phyloP scores from a whole-genome alignment of 1,284 basidiomycete species.

The Peniophora sp. region DNA sequence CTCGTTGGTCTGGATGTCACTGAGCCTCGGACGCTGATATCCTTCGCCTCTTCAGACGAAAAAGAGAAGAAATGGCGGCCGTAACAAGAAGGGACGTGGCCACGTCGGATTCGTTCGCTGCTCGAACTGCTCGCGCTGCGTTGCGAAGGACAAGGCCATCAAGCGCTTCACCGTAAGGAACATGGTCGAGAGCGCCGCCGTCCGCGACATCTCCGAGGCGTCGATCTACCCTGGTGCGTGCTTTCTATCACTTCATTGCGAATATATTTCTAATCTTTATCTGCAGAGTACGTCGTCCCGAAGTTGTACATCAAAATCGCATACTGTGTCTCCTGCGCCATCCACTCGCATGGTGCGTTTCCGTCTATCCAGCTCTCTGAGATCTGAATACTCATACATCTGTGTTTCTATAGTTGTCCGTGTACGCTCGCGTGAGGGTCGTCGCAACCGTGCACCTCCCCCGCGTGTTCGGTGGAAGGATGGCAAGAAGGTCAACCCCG shows the following conservation, averaged over 20 bases:
- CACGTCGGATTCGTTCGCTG: conserved; percentile 93
- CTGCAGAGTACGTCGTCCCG: conserved; percentile 89
- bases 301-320: conserved; percentile 99
- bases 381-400: not conserved
- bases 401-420: conserved; percentile 65
- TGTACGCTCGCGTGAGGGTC: conserved; percentile 88
- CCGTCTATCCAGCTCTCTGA: too few species aligned
- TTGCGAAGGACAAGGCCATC: conserved; percentile 99
- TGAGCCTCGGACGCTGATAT: conserved; percentile 1
- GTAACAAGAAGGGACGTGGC: conserved; percentile 98
- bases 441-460: conserved; percentile 94
- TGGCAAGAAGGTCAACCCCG: conserved; percentile 88
- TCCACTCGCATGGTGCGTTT: conserved; percentile 90
- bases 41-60: conserved; percentile 66
- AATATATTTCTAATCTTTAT: conserved; percentile 2
- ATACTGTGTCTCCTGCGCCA: conserved; percentile 99
- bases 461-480: conserved; percentile 97
- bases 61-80: conserved; percentile 98
- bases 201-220: conserved; percentile 96
- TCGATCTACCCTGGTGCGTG: conserved; percentile 85
- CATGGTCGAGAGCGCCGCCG: conserved; percentile 98
- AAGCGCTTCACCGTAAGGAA: conserved; percentile 99
- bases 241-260: not conserved
- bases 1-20: too few species aligned
- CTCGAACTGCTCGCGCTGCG: conserved; percentile 96